Evolutionary conservation across 129 eudicot species (phyloP).

Genomic region (Artemisia tridentata): DNA sequence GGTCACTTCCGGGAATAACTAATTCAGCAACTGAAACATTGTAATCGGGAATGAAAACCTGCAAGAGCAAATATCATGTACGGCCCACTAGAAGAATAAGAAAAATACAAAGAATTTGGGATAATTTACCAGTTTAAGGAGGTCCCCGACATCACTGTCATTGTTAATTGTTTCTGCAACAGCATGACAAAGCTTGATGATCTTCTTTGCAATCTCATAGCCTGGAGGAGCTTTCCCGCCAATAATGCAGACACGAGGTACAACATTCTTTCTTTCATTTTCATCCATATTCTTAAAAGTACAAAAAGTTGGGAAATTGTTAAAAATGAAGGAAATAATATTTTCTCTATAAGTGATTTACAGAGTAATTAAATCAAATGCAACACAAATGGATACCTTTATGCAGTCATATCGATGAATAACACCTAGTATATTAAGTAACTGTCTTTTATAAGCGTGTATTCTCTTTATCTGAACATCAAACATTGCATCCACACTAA

Average conservation of each 20-base stretch:
- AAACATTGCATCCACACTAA: slow-evolving; percentile 64
- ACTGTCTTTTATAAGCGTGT: slow-evolving; percentile 61
- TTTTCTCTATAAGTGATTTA: background rate
- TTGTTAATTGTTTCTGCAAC: slow-evolving; percentile 54
- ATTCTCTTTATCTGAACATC: slow-evolving; percentile 61
- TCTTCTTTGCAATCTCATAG: slow-evolving; percentile 58
- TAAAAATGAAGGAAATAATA: background rate
- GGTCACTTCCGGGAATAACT: slow-evolving; percentile 68
- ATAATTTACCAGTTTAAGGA: slow-evolving; percentile 49
- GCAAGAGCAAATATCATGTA: slow-evolving; percentile 1
- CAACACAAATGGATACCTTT: slow-evolving; percentile 37
- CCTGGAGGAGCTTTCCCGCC: slow-evolving; percentile 74
- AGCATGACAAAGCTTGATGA: slow-evolving; percentile 61
- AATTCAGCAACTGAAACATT: slow-evolving; percentile 65
- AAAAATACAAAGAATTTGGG: background rate
- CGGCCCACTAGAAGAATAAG: background rate
- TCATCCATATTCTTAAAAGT: slow-evolving; percentile 43
- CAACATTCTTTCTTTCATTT: slow-evolving; percentile 41
- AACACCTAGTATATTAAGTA: slow-evolving; percentile 48
- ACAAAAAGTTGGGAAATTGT: background rate
- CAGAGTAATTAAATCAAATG: background rate
- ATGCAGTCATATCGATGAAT: slow-evolving; percentile 64
- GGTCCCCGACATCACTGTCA: slow-evolving; percentile 50
- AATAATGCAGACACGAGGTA: slow-evolving; percentile 57
- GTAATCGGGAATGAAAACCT: slow-evolving; percentile 64